These are phyloP conservation scores for Ploettnerulaceae sp. DNA, from an alignment of 2,329 filamentous ascomycete genomes.

Conservation along the genomic window DNA sequence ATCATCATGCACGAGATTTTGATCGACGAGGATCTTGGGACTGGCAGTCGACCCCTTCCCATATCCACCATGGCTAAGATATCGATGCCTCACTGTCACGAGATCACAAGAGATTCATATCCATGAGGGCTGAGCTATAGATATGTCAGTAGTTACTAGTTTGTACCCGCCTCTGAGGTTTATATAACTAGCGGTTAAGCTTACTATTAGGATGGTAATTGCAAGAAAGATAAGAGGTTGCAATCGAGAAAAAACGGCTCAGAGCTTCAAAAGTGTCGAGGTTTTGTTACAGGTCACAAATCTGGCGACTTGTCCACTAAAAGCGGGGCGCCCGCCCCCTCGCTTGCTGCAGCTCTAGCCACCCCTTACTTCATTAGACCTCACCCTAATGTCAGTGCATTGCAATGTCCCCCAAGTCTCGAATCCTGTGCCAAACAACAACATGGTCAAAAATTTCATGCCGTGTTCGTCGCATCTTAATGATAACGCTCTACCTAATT, in stretches of 20 bases:
- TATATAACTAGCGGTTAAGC: neutral
- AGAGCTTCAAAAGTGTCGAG: no score
- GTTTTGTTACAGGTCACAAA: no score
- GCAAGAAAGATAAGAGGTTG: neutral
- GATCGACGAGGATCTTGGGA: neutral
- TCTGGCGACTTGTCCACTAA: no score
- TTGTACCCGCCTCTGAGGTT: neutral
- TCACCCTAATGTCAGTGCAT: neutral
- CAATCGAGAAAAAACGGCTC: neutral
- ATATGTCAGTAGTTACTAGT: no score
- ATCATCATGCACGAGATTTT: slow-evolving; percentile 2
- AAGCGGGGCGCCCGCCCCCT: no score
- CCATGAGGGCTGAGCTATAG: no score
- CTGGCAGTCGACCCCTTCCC: neutral
- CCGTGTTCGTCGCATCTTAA: neutral
- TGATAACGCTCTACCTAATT: neutral
- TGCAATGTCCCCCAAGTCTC: neutral
- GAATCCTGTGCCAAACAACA: no score
- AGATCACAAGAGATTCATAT: neutral
- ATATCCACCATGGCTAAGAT: no score
- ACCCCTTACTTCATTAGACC: neutral
- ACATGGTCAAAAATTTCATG: neutral
- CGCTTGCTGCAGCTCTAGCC: slow-evolving; percentile 5
- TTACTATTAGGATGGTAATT: neutral
- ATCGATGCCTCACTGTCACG: no score